Evolutionary conservation across 306 rosid species (phyloP), one percentile per base, ranked within the genome.

Genomic region (Quercus parvula): DNA sequence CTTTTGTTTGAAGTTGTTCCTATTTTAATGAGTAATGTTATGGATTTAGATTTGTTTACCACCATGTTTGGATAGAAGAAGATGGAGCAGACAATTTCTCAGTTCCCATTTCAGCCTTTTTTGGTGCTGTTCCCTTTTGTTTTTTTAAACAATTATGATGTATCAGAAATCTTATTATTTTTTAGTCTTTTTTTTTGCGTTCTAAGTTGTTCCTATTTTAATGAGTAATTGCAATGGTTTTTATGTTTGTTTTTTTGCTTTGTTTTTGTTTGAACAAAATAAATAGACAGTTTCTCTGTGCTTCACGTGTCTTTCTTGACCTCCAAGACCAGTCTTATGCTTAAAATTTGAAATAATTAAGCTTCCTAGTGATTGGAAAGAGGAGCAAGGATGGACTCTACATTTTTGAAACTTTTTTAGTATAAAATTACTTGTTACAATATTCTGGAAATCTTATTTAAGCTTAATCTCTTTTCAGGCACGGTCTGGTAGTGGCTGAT

Each of bases 401-500:
- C 75, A 44, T 71, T 71, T 73, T 30, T 70, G 15, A 3, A 56
- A 25, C 22, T 3, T 17, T 6, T 27, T 46, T 24, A 9, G 1
- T 5, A 28, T 52, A 10, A 24, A 73, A 35, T 33, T 8, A 73
- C 10, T 11, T 54, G 4, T 13, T 52, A 18, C 55, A 18, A 73
- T 55, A 31, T 49, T 73, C 35, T 56, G 44, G 59, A 2, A 10
- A 31, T 22, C 75, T 7, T 18, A 33, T 69, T 46, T 9, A 14
- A 57, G 27, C 31, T 56, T 30, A 77, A 46, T 81, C 51, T 49
- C 11, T 78, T 81, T 88, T 85, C 93, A 94, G 98, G 97, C 54
- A 25, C 87, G 81, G 2, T 90, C 93, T 0, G 93, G 85, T 4
- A 87, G 95, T 30, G 87, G 77, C 71, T 92, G 88, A 90, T 82